A percentile compares a stretch with the other conserved stretches of the same genome.
These are phyloP conservation scores for Nelumbo lutea DNA, from an alignment of 164 flowering plant species.

Conservation along the genomic window DNA sequence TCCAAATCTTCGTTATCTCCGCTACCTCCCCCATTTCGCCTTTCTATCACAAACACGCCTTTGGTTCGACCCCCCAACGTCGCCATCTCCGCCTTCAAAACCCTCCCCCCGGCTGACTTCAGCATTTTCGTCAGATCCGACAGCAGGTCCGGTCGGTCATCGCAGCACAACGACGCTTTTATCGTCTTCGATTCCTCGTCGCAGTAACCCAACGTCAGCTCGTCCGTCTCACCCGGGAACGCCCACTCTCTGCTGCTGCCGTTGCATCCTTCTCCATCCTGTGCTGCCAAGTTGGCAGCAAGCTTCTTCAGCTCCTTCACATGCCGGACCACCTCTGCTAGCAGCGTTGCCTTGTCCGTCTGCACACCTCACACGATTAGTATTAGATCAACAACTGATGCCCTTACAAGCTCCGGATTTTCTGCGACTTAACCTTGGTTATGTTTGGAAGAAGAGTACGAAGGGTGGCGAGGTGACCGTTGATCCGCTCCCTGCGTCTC, in stretches of 20 bases:
- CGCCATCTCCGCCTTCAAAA: conserved; percentile 47
- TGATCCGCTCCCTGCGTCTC: conserved; percentile 60
- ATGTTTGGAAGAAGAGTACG: conserved; percentile 54
- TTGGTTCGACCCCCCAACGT: conserved; percentile 53
- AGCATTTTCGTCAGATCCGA: conserved; percentile 36
- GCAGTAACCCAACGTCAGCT: conserved; percentile 29
- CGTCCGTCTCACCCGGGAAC: conserved; percentile 52
- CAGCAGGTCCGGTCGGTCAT: conserved; percentile 44
- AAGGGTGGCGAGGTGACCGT: conserved; percentile 53
- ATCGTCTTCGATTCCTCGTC: conserved; percentile 17
- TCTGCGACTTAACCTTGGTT: conserved; percentile 33
- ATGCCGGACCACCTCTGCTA: conserved; percentile 50
- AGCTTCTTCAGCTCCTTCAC: conserved; percentile 38
- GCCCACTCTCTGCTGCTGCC: conserved; percentile 6
- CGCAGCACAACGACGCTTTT: conserved; percentile 45
- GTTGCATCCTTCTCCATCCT: neutral
- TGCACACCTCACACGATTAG: conserved; percentile 8
- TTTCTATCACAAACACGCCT: conserved; percentile 29
- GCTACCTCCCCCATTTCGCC: conserved; percentile 9
- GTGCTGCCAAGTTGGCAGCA: conserved; percentile 23
- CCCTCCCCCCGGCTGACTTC: conserved; percentile 24
- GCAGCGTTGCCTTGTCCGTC: conserved; percentile 66
- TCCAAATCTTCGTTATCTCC: conserved; percentile 14
- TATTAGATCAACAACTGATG: neutral
- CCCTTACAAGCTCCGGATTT: neutral